A percentile compares a stretch with the other conserved stretches of the same genome.
phyloP scores from a whole-genome alignment of 2,329 filamentous ascomycete species.

The Nakataea oryzae region DNA sequence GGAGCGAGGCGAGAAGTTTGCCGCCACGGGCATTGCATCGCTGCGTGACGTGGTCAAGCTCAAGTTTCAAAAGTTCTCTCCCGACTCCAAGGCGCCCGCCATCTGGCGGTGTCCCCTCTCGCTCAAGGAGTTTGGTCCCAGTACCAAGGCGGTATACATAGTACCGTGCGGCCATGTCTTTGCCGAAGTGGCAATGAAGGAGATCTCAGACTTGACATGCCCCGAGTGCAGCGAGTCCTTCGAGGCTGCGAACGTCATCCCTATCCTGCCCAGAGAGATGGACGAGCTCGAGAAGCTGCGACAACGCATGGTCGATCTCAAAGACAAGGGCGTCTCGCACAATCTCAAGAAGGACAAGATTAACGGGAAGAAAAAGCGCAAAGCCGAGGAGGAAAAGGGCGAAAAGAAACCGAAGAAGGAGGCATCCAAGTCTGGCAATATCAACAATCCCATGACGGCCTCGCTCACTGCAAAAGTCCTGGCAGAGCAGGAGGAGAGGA shows the following conservation, averaged over 20 bases:
- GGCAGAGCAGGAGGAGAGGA: constrained; percentile 73
- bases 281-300: constrained; percentile 60
- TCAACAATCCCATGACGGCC: constrained; percentile 83
- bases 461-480: constrained; percentile 78
- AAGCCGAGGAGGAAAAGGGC: constrained; percentile 29
- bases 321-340: constrained; percentile 66
- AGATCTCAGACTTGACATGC: constrained; percentile 55
- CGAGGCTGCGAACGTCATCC: constrained; percentile 64
- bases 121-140: constrained; percentile 71
- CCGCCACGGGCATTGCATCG: constrained; percentile 56
- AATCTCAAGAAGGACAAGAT: constrained; percentile 73
- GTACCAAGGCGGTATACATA: constrained; percentile 73
- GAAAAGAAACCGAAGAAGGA: constrained; percentile 18
- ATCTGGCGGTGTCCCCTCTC: constrained; percentile 77
- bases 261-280: constrained; percentile 63
- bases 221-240: constrained; percentile 70
- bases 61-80: constrained; percentile 48
- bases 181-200: constrained; percentile 72
- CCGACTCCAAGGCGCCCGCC: constrained; percentile 23
- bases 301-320: constrained; percentile 57
- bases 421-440: constrained; percentile 32
- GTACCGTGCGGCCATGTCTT: constrained; percentile 96
- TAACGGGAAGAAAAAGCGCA: constrained; percentile 14
- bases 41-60: constrained; percentile 82
- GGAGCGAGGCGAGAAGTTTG: constrained; percentile 25